Conservation (phyloP, 2,329 filamentous ascomycete genomes). For the Colletotrichum viniferum region DNA sequence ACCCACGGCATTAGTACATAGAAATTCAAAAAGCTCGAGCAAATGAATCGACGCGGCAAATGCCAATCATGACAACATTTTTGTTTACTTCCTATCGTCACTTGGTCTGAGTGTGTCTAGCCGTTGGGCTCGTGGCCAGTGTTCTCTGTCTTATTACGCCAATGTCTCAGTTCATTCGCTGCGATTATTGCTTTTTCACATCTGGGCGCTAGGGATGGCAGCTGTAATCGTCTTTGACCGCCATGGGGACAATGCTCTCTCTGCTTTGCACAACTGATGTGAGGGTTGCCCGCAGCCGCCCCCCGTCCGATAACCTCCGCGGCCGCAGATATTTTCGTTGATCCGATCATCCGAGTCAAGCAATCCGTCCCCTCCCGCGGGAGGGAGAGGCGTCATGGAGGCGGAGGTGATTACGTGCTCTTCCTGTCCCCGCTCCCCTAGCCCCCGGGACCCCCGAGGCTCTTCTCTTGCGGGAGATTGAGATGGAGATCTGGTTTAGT, state of each 20-base stretch:
- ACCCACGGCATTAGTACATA: constrained; percentile 1
- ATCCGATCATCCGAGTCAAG: neutral
- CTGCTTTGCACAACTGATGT: neutral
- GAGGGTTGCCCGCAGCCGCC: neutral
- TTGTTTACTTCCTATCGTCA: neutral
- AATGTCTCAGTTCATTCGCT: neutral
- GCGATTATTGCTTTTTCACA: neutral
- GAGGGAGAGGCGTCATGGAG: neutral
- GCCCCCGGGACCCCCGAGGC: neutral
- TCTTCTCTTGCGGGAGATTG: neutral
- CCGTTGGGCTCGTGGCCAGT: constrained; percentile 12
- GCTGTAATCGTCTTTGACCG: constrained; percentile 1
- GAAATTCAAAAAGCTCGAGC: constrained; percentile 12
- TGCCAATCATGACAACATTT: constrained; percentile 2
- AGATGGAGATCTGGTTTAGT: neutral
- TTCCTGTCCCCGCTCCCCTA: neutral
- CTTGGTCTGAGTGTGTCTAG: neutral
- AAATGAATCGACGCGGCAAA: constrained; percentile 15
- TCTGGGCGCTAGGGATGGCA: neutral
- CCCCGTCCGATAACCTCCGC: neutral
- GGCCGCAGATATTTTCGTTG: neutral
- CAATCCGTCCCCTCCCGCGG: neutral
- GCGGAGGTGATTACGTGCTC: neutral
- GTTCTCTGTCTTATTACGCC: neutral
- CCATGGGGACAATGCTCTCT: neutral